Base-by-base conservation (phyloP, 768 basidiomycete species). In the Fomitopsis serialis region DNA sequence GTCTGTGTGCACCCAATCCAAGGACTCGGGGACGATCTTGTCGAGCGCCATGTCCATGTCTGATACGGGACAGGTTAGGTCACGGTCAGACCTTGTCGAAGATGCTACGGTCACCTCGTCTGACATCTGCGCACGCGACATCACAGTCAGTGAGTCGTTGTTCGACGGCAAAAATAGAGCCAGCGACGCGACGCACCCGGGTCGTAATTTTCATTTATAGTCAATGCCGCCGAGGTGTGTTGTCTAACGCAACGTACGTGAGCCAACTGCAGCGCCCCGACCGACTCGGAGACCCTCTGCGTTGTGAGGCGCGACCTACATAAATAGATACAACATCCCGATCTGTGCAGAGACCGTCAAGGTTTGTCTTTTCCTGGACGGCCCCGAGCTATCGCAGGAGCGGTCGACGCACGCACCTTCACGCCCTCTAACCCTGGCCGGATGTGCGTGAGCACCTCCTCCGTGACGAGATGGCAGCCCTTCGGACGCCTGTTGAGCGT, bases 1-100 rank as follows among this genome's bases (percentile, higher is more conserved):
- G 64, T 93, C 92, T 0, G 84, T 90, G 67, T 97, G 94, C 36
- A 73, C 72, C 92, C 93, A 96, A 48, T 80, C 70, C 13, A 95
- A 72, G 13, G 66, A 76, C 65, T 97, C 93, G 0, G 94, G 94
- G 0, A 98, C 92, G 54, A 97, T 83, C 27, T 71, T 78, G 69
- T 97, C 94, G 19, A 97, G 72, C 3, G 91, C 90, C 91, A 95
- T 96, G 62, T 91, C 85, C 93, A 97, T 95, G 65, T 97, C 94
- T 89, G 35, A 19, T 24, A 27, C 42, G 42, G 27, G 5, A 11
- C 29, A 11, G 2, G 37, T 43, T 43, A 27, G 25, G 7, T n/a
- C n/a, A 35, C 10, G 24, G 7, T 43, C 6, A 42, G 29, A 43
- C 40, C n/a, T 11, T 11, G 11, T 34, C 13, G 46, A 42, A 1